Evolutionary conservation across 331 rosid genomes (phyloP), one percentile per base, ranked within the genome.

Genomic region (Malus hybrid): DNA sequence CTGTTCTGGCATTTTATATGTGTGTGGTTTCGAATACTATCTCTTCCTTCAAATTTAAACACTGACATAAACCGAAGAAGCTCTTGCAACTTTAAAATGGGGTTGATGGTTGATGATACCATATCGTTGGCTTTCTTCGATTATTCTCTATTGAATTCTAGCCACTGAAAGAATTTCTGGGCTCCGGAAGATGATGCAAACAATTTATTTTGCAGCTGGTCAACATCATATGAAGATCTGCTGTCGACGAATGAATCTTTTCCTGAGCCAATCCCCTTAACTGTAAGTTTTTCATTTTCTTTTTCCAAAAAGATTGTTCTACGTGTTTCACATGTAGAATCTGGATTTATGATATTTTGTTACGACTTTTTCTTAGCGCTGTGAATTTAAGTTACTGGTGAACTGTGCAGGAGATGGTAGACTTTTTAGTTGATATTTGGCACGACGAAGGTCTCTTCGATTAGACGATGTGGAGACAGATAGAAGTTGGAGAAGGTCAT

Each of bases 391-490:
- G 75, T 81, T 27, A 70, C 48, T 44, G 82, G 72, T 79, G 68
- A 50, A 36, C 73, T 19, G 32, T 82, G 89, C 96, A 94, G 99
- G 99, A 94, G 77, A 94, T 92, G 99, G 99, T 94, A 80, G 99
- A 94, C 82, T 94, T 90, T 81, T 82, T 92, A 79, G 99, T 90
- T 73, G 97, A 94, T 84, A 88, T 92, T 79, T 94, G 99, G 99
- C 81, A 59, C 56, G 97, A 90, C 36, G 99, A 94, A 65, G 97
- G 90, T 71, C 76, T 85, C 78, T 87, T 82, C 68, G 99, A 94
- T 79, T 92, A 84, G 83, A 81, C 68, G 56, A 20, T n/a, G 54
- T 48, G 74, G 66, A 34, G 36, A 67, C 7, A 18, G 20, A 66
- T 55, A 1, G 55, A 20, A 34, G 66, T n/a, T 18, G 50, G 42